Evolutionary conservation across 352 stramenopile species (phyloP), one percentile per base, ranked within the genome.

Genomic region (Phytopythium helicoides): DNA sequence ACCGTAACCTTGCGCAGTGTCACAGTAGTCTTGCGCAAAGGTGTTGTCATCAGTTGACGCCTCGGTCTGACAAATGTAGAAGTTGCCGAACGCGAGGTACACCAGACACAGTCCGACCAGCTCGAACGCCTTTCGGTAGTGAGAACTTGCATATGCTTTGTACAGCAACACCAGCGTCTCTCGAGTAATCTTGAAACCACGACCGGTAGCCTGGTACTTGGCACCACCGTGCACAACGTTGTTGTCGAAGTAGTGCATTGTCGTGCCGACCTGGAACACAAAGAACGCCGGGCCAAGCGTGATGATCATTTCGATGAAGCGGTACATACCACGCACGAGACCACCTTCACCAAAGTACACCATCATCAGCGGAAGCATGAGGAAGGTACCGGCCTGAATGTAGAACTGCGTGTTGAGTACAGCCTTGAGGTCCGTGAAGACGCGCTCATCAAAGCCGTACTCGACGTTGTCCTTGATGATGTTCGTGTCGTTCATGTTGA

Each of bases 161-260:
- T 88, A 91, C 33, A 91, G 25, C 26, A 91, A 55, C 38, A 91
- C 76, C 39, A 91, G 58, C n/a, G 76, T 86, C 58, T 91, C 78
- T 56, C 81, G 72, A 31, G 81, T 88, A 49, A 91, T 91, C 65
- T 89, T 91, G 66, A 91, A 91, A 52, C 81, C 81, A 71, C 81
- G 81, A 60, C 81, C 81, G 1, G 81, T 91, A 11, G 81, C 81
- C 54, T 89, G 67, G 58, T 91, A 91, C 66, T 91, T 84, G 33
- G 81, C 81, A 54, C 64, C 73, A 50, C 81, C 81, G 51, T 89
- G 78, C 28, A 91, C 47, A 33, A 91, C 68, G 57, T 89, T 89
- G 60, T 84, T 87, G 40, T 89, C 78, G 45, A 89, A 91, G 68
- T 89, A 91, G 65, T 91, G 81, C 75, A 87, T 88, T 26, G 78